Base-by-base conservation (phyloP, 177 flowering plant species). In the Vitis hybrid region DNA sequence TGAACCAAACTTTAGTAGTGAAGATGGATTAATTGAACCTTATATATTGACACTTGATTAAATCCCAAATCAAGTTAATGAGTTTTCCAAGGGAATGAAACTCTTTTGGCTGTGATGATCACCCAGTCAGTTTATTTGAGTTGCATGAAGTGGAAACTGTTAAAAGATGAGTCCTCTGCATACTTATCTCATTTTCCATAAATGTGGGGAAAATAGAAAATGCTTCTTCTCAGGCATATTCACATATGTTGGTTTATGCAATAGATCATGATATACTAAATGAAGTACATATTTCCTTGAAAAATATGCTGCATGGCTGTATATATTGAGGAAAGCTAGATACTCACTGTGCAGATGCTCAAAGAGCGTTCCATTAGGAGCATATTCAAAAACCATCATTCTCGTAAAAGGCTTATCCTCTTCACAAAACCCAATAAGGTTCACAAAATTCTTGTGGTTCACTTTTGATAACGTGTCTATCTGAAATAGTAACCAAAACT, bases 311-410 rank as follows among this genome's bases (percentile, higher is more conserved):
- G 32, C 19, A 66, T 13, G 10, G 14, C 19, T 61, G 55, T 55
- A 21, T 24, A 49, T 6, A 49, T 21, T 40, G 30, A 13, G 46
- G n/a, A 19, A 19, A 49, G 50, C 17, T 12, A 56, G 40, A 56
- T 11, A 77, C 92, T 84, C 67, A 90, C 97, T 62, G 66, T 91
- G 94, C 35, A 91, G 78, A 84, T 91, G 97, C 82, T 91, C 97
- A 73, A 83, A 91, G 35, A 91, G 88, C 52, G 94, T 84, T 61
- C 97, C 97, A 73, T 90, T 91, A 58, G 97, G 91, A 72, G 97
- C 92, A 82, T 91, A 91, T 70, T 91, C 97, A 70, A 87, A 91
- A 56, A 90, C 94, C 92, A 91, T 83, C 89, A 88, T 88, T 81
- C 97, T 84, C 1, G 91, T 83, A 74, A 91, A 90, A 49, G 92